Evolutionary conservation across 768 basidiomycete genomes (phyloP).

Genomic region (Filobasidium floriforme): DNA sequence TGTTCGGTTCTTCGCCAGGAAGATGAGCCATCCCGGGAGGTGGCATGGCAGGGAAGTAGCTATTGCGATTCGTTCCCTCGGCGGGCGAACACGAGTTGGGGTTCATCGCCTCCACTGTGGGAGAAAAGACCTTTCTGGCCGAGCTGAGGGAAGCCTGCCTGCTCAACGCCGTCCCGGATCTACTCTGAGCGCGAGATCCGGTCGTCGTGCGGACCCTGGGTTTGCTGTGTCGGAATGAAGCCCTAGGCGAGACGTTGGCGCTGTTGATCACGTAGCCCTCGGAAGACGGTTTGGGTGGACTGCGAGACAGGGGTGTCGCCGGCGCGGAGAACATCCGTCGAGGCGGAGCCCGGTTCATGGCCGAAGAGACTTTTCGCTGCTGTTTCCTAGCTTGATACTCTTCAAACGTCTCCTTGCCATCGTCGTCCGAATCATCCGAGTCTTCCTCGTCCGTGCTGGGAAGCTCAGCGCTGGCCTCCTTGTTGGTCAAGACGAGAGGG

Average conservation of each 20-base stretch:
- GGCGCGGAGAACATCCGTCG: constrained; percentile 21
- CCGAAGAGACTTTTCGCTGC: constrained; percentile 5
- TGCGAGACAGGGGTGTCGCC: constrained; percentile 10
- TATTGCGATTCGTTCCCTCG: neutral
- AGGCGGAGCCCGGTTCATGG: neutral
- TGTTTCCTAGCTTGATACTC: neutral
- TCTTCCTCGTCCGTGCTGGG: constrained; percentile 12
- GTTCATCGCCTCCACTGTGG: constrained; percentile 18
- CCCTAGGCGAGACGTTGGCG: neutral
- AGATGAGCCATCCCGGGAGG: constrained; percentile 15
- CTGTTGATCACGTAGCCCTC: neutral
- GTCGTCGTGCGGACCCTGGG: constrained; percentile 8
- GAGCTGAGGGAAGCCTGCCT: constrained; percentile 6
- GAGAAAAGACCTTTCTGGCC: constrained; percentile 15
- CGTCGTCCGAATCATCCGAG: constrained; percentile 4
- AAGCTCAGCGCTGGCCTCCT: neutral
- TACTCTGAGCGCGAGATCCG: neutral
- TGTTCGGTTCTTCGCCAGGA: constrained; percentile 21
- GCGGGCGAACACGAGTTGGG: constrained; percentile 14
- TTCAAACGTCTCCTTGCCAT: constrained; percentile 9
- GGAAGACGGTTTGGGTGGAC: constrained; percentile 10
- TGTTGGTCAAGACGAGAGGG: neutral
- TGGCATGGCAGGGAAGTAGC: constrained; percentile 23
- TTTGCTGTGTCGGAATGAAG: constrained; percentile 9
- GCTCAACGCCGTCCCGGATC: constrained; percentile 5